Evolutionary conservation across 2,329 filamentous ascomycete species (phyloP).

Genomic region (Penicillium palitans): DNA sequence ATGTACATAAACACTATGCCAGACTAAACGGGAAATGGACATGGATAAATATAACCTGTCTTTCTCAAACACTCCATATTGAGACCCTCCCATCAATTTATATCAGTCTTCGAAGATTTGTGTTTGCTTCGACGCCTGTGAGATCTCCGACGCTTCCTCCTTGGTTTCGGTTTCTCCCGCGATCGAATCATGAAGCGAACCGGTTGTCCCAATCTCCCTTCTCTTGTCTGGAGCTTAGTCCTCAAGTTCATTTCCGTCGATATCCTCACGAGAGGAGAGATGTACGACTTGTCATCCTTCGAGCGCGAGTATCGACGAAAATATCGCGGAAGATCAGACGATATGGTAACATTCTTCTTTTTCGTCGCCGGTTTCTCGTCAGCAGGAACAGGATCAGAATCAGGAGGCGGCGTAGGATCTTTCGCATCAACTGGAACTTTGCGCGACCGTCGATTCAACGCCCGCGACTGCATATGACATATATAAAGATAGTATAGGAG

Average conservation of each 20-base stretch:
- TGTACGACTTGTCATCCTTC: neutral
- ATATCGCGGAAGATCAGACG: conserved; percentile 1
- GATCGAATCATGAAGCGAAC: conserved; percentile 2
- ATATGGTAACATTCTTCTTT: conserved; percentile 6
- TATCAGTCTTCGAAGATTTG: neutral
- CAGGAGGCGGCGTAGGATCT: neutral
- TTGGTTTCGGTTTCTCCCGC: neutral
- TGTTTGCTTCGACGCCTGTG: neutral
- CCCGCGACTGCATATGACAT: neutral
- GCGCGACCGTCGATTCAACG: neutral
- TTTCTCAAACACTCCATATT: neutral
- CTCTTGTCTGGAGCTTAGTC: neutral
- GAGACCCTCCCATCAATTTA: neutral
- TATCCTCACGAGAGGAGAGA: conserved; percentile 3
- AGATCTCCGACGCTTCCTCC: neutral
- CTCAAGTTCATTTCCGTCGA: neutral
- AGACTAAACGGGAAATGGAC: neutral
- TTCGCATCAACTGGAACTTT: neutral
- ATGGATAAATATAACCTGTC: neutral
- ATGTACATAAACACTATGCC: neutral
- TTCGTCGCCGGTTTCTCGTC: neutral
- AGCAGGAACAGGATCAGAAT: neutral
- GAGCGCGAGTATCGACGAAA: neutral
- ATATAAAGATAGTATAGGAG: conserved; percentile 4
- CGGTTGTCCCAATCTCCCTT: neutral